Percentiles rank a stretch among this genome's conserved stretches.
phyloP scores from a whole-genome alignment of 768 basidiomycete genomes.

The Termitomyces sp. region DNA sequence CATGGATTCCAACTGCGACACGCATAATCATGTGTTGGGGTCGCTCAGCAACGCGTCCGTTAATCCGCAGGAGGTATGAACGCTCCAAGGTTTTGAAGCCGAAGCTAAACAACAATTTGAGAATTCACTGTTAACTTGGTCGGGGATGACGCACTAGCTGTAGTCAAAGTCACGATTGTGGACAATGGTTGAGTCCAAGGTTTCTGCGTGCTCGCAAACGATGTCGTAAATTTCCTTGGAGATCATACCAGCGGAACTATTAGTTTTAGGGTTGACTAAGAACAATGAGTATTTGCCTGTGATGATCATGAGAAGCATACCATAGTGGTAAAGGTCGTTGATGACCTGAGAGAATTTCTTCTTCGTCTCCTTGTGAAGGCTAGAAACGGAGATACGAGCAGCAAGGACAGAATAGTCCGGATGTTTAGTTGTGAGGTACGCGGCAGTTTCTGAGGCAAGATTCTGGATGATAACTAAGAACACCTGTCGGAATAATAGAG shows the following conservation, averaged over 20 bases:
- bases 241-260: slow-evolving; percentile 84
- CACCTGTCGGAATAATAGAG: neutral
- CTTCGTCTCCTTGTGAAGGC: slow-evolving; percentile 99
- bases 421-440: slow-evolving; percentile 94
- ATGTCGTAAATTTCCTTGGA: slow-evolving; percentile 81
- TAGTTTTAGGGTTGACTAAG: slow-evolving; percentile 93
- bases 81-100: slow-evolving; percentile 99
- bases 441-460: slow-evolving; percentile 95
- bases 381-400: slow-evolving; percentile 97
- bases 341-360: slow-evolving; percentile 94
- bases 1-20: slow-evolving; percentile 97
- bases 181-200: slow-evolving; percentile 91
- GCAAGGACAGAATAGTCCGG: slow-evolving; percentile 98
- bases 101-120: slow-evolving; percentile 61
- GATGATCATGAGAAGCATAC: slow-evolving; percentile 39
- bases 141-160: slow-evolving; percentile 64
- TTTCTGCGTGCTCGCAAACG: slow-evolving; percentile 76
- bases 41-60: slow-evolving; percentile 93
- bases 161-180: slow-evolving; percentile 98
- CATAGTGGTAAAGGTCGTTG: slow-evolving; percentile 84
- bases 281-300: neutral
- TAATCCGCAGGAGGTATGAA: slow-evolving; percentile 92
- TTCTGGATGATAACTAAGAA: slow-evolving; percentile 51
- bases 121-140: neutral
- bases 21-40: slow-evolving; percentile 99